Percentiles rank a stretch among this genome's conserved stretches.
Evolutionary conservation across 768 basidiomycete genomes (phyloP).

Genomic region (Sporobolomyces pararoseus): DNA sequence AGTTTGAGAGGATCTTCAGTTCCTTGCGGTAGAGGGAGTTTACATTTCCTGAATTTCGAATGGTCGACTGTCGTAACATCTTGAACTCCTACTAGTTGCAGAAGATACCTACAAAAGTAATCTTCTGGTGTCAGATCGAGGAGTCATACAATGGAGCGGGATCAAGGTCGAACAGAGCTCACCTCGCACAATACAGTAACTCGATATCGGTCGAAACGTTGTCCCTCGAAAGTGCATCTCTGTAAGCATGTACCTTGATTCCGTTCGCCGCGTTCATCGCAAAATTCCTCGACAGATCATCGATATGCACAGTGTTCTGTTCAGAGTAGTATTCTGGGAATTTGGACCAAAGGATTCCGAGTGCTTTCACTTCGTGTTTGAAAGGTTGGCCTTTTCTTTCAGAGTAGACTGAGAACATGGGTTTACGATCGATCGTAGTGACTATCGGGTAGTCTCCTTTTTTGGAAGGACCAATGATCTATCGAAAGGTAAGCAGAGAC

Average conservation of each 20-base stretch:
- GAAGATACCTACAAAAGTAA: slow-evolving; percentile 22
- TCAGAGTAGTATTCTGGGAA: slow-evolving; percentile 67
- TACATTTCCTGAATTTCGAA: slow-evolving; percentile 23
- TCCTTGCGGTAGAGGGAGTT: slow-evolving; percentile 17
- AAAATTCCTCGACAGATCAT: slow-evolving; percentile 83
- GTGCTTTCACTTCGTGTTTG: slow-evolving; percentile 59
- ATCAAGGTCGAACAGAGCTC: background rate
- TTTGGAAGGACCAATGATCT: slow-evolving; percentile 25
- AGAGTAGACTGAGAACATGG: slow-evolving; percentile 83
- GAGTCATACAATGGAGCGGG: background rate
- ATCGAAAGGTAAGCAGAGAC: too few relatives aligned
- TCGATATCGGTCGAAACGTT: slow-evolving; percentile 20
- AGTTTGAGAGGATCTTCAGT: slow-evolving; percentile 22
- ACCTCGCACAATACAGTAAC: slow-evolving; percentile 29
- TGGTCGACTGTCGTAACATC: slow-evolving; percentile 34
- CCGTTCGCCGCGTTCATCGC: slow-evolving; percentile 80
- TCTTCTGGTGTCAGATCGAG: too few relatives aligned
- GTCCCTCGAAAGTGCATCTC: slow-evolving; percentile 15
- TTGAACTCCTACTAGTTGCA: slow-evolving; percentile 18
- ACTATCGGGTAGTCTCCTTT: slow-evolving; percentile 43
- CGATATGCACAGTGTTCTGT: slow-evolving; percentile 77
- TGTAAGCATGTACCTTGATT: slow-evolving; percentile 65
- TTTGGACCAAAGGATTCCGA: slow-evolving; percentile 81
- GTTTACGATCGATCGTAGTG: slow-evolving; percentile 74
- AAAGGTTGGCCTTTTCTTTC: slow-evolving; percentile 68